Conservation (phyloP, 73 alveolate species). For the Tetrahymena thermophila region DNA sequence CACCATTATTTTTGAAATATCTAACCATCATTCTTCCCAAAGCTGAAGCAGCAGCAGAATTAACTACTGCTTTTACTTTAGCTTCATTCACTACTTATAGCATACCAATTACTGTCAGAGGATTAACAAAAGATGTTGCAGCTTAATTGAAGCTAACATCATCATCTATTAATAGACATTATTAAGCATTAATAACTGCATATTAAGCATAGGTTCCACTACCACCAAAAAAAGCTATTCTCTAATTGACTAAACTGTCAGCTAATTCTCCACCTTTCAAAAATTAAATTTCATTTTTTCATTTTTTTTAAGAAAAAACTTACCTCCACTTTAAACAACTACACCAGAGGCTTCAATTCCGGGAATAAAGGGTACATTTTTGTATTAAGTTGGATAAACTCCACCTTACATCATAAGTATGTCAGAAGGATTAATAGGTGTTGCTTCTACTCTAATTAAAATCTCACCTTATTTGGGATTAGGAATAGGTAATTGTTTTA, state of each 20-base stretch:
- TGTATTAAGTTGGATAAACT: constrained; percentile 28
- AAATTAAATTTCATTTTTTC: too few species aligned
- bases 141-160: constrained; percentile 54
- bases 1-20: constrained; percentile 30
- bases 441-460: constrained; percentile 67
- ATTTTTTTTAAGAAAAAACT: too few species aligned
- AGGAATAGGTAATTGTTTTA: constrained; percentile 52
- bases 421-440: constrained; percentile 82
- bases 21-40: constrained; percentile 66
- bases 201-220: constrained; percentile 65
- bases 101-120: constrained; percentile 67
- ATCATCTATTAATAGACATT: constrained; percentile 38
- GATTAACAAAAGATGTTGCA: constrained; percentile 57
- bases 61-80: constrained; percentile 53
- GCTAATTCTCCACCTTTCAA: constrained; percentile 34
- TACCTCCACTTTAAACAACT: constrained; percentile 54
- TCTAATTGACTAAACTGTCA: constrained; percentile 40
- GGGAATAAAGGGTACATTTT: constrained; percentile 27
- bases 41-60: constrained; percentile 62
- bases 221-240: constrained; percentile 54
- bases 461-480: constrained; percentile 68
- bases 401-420: constrained; percentile 45
- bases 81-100: constrained; percentile 21
- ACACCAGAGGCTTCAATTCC: constrained; percentile 72
- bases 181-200: constrained; percentile 47